Evolutionary conservation across 176 grass and related monocot species (phyloP), one percentile per base, ranked within the genome.

Genomic region (Tillandsia fasciculata): DNA sequence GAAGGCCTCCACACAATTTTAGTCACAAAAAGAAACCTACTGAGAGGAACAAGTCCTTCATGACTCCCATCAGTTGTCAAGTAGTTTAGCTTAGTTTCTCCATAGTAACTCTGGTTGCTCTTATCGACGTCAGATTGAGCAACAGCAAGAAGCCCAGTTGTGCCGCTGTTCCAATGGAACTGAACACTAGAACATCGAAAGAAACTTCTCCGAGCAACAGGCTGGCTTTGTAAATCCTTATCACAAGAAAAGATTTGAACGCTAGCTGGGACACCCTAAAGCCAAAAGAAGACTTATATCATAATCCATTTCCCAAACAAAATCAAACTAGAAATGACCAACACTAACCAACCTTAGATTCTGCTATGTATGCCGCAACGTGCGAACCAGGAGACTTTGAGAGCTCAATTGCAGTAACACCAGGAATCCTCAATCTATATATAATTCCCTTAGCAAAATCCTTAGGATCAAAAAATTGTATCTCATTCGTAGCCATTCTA

Each of bases 71-170:
- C 93, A 81, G 84, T 78, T 74, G 84, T 96, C 77, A 96, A 85
- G 77, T 96, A 96, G 76, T 96, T 82, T 65, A 92, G 78, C 71
- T 92, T 92, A 68, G 89, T 92, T 92, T 96, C 93, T 65, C 93
- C 93, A 69, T 97, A 92, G 74, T 92, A 97, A 87, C 93, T 97
- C 82, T 92, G 93, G 81, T 92, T 97, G 59, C 76, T 97, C 85
- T 97, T 92, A 83, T 97, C 93, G 17, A 85, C 93, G 20, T 97
- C 89, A 85, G 89, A 80, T 53, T 97, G 93, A 53, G 77, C 87
- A 74, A 91, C 58, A 71, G 90, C 77, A 71, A 92, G 89, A 78
- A 92, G 68, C n/a, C 93, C 89, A 69, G 75, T 89, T 8, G 83
- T 92, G 53, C 81, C 81, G 72, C 76, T 87, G 67, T 90, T 97